phyloP scores from a whole-genome alignment of 805 yeast genomes.

The Candida oleophila region DNA sequence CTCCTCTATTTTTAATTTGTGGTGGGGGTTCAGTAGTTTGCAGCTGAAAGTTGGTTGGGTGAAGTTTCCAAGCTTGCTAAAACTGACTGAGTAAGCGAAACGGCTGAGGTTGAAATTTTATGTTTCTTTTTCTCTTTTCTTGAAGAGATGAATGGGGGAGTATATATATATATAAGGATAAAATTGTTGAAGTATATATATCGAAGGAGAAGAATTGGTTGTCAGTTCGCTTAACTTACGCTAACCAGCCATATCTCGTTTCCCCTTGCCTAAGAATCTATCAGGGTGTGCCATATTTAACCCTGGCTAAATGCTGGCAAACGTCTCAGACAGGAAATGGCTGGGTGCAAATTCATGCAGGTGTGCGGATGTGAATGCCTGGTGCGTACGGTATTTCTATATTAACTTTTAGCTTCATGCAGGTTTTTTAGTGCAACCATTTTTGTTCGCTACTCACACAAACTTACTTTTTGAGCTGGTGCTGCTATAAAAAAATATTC shows the following conservation, averaged over 20 bases:
- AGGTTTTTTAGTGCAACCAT: too few relatives aligned
- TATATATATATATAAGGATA: neutral
- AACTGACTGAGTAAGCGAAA: too few relatives aligned
- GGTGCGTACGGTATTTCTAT: too few relatives aligned
- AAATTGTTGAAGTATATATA: neutral
- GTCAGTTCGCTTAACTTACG: neutral
- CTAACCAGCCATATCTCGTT: conserved; percentile 2
- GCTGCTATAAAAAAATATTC: too few relatives aligned
- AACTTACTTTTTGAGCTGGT: too few relatives aligned
- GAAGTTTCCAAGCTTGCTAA: too few relatives aligned
- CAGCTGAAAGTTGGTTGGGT: too few relatives aligned
- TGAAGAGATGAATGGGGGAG: neutral
- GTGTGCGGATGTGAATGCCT: neutral
- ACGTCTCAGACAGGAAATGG: conserved; percentile 4
- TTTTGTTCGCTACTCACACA: neutral
- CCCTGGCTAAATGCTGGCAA: conserved; percentile 2
- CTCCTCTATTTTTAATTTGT: neutral
- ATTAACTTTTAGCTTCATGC: too few relatives aligned
- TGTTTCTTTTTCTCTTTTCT: neutral
- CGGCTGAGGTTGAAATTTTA: too few relatives aligned
- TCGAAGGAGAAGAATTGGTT: neutral
- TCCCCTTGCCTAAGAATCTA: neutral
- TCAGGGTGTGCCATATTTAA: neutral
- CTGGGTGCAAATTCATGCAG: conserved; percentile 2
- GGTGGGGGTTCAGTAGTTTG: too few relatives aligned